Evolutionary conservation across 73 alveolate species (phyloP).

Genomic region (Tetrahymena borealis): DNA sequence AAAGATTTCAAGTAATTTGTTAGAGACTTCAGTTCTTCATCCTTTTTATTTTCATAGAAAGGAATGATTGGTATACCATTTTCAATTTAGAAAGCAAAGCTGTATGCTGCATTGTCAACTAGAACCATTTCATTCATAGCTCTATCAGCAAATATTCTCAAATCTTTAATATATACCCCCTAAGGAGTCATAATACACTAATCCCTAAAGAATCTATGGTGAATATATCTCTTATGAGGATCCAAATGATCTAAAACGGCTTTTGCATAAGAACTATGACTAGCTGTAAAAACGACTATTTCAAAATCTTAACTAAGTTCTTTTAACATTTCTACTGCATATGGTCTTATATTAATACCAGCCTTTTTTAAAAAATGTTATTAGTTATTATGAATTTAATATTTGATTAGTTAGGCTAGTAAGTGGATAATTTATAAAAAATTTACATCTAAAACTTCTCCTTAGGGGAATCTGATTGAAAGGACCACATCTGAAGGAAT

Average conservation of each 20-base stretch:
- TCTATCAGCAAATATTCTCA: slow-evolving; percentile 49
- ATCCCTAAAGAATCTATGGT: slow-evolving; percentile 60
- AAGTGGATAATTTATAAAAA: too few species aligned
- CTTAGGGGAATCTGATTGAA: slow-evolving; percentile 4
- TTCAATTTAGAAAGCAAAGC: slow-evolving; percentile 44
- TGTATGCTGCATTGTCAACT: slow-evolving; percentile 58
- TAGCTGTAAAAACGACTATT: slow-evolving; percentile 61
- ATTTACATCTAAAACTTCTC: slow-evolving; percentile 9
- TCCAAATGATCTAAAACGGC: slow-evolving; percentile 57
- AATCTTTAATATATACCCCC: slow-evolving; percentile 61
- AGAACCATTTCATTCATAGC: slow-evolving; percentile 45
- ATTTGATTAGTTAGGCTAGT: too few species aligned
- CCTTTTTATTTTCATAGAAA: slow-evolving; percentile 54
- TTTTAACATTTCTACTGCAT: slow-evolving; percentile 42
- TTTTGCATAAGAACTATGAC: slow-evolving; percentile 58
- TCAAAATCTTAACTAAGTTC: slow-evolving; percentile 50
- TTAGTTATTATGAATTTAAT: too few species aligned
- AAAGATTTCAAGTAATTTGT: slow-evolving; percentile 4
- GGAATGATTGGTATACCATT: slow-evolving; percentile 67
- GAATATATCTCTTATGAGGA: slow-evolving; percentile 45
- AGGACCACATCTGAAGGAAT: slow-evolving; percentile 26
- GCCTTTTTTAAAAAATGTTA: background rate
- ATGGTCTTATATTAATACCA: slow-evolving; percentile 59
- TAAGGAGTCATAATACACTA: slow-evolving; percentile 51
- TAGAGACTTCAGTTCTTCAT: slow-evolving; percentile 44